Evolutionary conservation across 257 asterid genomes (phyloP), one percentile per base, ranked within the genome.

Genomic region (Capsicum pubescens): DNA sequence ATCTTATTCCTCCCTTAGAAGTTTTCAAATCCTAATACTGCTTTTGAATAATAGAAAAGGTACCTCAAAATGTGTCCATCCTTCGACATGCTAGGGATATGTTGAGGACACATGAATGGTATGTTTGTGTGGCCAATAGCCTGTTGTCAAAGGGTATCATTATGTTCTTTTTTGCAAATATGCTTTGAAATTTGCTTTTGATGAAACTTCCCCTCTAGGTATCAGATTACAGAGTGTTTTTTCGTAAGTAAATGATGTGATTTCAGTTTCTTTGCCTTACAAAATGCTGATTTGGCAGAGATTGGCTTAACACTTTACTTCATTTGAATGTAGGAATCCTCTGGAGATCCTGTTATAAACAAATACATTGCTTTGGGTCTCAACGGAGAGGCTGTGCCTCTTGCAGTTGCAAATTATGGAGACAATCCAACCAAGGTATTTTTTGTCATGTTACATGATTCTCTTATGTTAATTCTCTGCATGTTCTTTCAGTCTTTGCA

Each of bases 351-450:
- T 13, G 13, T 93, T 10, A 91, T 89, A 19, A 91, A 89, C 92
- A 96, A 93, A 86, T 94, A 96, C 83, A 78, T 92, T 81, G 91
- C 97, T 69, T 92, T 95, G 1, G 98, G 98, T 86, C 97, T 96
- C 83, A 90, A 71, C 89, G 87, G 97, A 84, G 99, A 96, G 80
- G 95, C 92, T 83, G 98, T 93, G 85, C 90, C 93, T 12, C 90
- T 92, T 79, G 99, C 98, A 19, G 93, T 96, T 83, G 98, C 97
- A 67, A 93, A 96, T 85, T 93, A 74, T 83, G 99, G 99, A 86
- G 99, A 96, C 87, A 94, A 94, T 89, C 93, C 98, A 15, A 21
- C 90, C 82, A 96, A 94, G 97, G 98, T 92, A 85, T 78, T 71
- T 64, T 39, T 76, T 58, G 21, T 59, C 12, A 9, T 17, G 14